Evolutionary conservation across 2,329 filamentous ascomycete genomes (phyloP).

Genomic region (Paraphaeosphaeria sporulosa): DNA sequence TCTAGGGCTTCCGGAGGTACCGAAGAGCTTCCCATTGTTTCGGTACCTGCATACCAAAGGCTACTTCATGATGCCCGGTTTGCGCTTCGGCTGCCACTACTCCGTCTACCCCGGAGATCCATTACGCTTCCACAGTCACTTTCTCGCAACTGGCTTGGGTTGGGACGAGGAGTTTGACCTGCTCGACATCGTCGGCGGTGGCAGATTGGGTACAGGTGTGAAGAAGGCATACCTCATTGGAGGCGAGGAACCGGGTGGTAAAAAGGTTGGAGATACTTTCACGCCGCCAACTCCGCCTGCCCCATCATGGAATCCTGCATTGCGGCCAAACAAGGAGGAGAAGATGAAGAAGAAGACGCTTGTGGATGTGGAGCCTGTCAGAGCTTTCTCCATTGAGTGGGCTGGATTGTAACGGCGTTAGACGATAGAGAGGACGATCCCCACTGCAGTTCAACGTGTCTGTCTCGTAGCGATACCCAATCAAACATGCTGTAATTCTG

Average conservation of each 20-base stretch:
- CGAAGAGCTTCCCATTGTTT: constrained; percentile 74
- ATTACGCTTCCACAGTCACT: constrained; percentile 93
- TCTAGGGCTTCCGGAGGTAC: constrained; percentile 44
- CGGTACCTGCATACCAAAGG: constrained; percentile 78
- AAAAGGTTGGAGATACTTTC: background rate
- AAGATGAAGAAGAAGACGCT: constrained; percentile 44
- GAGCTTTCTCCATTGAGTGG: constrained; percentile 91
- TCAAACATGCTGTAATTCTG: background rate
- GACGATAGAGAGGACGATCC: background rate
- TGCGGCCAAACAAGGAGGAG: constrained; percentile 25
- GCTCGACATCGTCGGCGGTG: constrained; percentile 84
- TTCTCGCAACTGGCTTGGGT: constrained; percentile 81
- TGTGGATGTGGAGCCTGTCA: constrained; percentile 56
- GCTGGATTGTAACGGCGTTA: constrained; percentile 75
- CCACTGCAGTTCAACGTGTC: background rate
- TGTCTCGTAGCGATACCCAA: background rate
- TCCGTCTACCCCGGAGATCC: constrained; percentile 96
- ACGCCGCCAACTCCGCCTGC: background rate
- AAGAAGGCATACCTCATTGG: constrained; percentile 95
- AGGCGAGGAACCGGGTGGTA: constrained; percentile 57
- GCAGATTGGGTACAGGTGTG: constrained; percentile 88
- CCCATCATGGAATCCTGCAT: constrained; percentile 16
- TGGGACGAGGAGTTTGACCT: constrained; percentile 89
- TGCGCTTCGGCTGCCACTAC: constrained; percentile 94
- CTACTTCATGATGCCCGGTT: constrained; percentile 88